Evolutionary conservation across 306 rosid genomes (phyloP).

Genomic region (Senna tora): DNA sequence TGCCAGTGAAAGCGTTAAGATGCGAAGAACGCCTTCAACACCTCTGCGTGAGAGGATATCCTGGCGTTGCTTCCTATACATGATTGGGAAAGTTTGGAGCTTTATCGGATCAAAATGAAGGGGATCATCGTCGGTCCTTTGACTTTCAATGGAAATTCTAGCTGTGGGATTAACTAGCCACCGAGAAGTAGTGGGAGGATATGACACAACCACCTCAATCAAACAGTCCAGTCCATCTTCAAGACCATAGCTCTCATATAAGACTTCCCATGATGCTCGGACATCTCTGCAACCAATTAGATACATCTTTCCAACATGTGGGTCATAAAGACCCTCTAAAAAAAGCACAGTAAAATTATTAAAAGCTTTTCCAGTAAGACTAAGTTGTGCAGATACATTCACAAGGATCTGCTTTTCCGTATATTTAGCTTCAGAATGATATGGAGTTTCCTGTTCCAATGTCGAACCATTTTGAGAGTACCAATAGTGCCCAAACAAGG

Average conservation of each 20-base stretch:
- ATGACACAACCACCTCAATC: slow-evolving; percentile 72
- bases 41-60: slow-evolving; percentile 77
- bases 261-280: slow-evolving; percentile 75
- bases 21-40: slow-evolving; percentile 74
- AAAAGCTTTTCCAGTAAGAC: slow-evolving; percentile 55
- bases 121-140: slow-evolving; percentile 70
- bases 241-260: slow-evolving; percentile 69
- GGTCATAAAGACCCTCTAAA: slow-evolving; percentile 88
- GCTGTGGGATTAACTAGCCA: slow-evolving; percentile 82
- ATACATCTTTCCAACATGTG: slow-evolving; percentile 81
- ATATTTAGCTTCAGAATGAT: slow-evolving; percentile 59
- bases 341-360: slow-evolving; percentile 63
- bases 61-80: slow-evolving; percentile 78
- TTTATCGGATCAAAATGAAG: slow-evolving; percentile 60
- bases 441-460: slow-evolving; percentile 52
- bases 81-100: slow-evolving; percentile 66
- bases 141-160: slow-evolving; percentile 67
- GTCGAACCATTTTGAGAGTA: slow-evolving; percentile 51
- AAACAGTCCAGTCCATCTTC: slow-evolving; percentile 85
- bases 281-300: slow-evolving; percentile 88
- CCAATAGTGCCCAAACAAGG: slow-evolving; percentile 69
- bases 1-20: slow-evolving; percentile 80
- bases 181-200: slow-evolving; percentile 82
- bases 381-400: slow-evolving; percentile 85
- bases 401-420: slow-evolving; percentile 85